phyloP scores from a whole-genome alignment of 306 rosid species.

The Prunus salicina region DNA sequence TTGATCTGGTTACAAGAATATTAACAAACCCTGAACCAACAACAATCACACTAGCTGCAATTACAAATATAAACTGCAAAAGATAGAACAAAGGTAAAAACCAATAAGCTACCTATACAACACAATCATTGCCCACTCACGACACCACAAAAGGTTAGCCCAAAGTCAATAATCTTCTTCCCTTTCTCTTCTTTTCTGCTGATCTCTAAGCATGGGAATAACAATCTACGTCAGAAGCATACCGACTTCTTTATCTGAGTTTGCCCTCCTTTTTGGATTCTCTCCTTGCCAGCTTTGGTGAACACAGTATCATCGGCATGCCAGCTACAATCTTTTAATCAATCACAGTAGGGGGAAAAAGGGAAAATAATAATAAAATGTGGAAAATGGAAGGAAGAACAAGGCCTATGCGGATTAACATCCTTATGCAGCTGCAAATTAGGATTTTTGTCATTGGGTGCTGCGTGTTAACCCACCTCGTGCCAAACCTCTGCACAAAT shows the following conservation, averaged over 20 bases:
- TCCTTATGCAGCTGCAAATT: conserved; percentile 29
- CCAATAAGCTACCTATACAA: conserved; percentile 80
- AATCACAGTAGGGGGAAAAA: conserved; percentile 37
- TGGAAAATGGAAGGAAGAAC: conserved; percentile 33
- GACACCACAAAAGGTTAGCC: conserved; percentile 73
- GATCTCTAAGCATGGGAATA: conserved; percentile 60
- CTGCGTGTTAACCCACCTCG: conserved; percentile 95
- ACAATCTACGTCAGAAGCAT: conserved; percentile 82
- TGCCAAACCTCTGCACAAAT: conserved; percentile 57
- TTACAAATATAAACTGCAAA: conserved; percentile 73
- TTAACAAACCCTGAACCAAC: conserved; percentile 81
- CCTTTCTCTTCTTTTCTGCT: conserved; percentile 45
- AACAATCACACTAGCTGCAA: conserved; percentile 76
- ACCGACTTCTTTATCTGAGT: conserved; percentile 46
- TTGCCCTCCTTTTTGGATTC: conserved; percentile 19
- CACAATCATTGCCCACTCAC: conserved; percentile 64
- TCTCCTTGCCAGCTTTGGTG: conserved; percentile 39
- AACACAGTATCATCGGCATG: conserved; percentile 44
- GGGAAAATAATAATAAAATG: conserved; percentile 19
- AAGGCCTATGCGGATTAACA: conserved; percentile 37
- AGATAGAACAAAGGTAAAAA: conserved; percentile 14
- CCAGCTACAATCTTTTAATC: conserved; percentile 64
- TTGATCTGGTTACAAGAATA: conserved; percentile 66
- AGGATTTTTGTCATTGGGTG: conserved; percentile 70
- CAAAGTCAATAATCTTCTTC: conserved; percentile 61